A percentile compares a stretch with the other conserved stretches of the same genome.
Evolutionary conservation across 1,284 basidiomycete genomes (phyloP).

Genomic region (Fomitopsis schrenkii): DNA sequence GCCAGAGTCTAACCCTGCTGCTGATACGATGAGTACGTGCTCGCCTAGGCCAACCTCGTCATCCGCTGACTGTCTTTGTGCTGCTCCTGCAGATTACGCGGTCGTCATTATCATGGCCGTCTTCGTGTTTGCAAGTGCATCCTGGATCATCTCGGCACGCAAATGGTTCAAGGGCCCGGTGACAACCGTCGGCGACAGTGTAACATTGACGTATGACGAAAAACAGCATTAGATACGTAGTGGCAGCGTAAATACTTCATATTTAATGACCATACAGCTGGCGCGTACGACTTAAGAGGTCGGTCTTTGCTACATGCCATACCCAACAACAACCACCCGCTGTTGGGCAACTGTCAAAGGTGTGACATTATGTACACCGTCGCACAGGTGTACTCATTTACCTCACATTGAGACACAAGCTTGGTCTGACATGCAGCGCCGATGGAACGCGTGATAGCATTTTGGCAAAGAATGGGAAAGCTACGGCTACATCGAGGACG

Average conservation of each 20-base stretch:
- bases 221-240: constrained; percentile 7
- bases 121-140: constrained; percentile 57
- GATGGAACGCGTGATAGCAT: neutral
- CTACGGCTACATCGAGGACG: neutral
- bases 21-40: constrained; percentile 52
- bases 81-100: constrained; percentile 47
- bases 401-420: too few species aligned
- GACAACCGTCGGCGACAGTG: constrained; percentile 41
- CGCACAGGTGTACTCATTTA: too few species aligned
- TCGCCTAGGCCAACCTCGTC: neutral
- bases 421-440: too few species aligned
- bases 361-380: too few species aligned
- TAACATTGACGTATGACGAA: constrained; percentile 11
- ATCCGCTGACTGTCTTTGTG: neutral
- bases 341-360: too few species aligned
- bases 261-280: too few species aligned
- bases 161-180: constrained; percentile 72
- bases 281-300: too few species aligned
- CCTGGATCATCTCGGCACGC: constrained; percentile 63
- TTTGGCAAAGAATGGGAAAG: neutral
- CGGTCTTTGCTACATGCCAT: too few species aligned
- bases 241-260: too few species aligned
- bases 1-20: constrained; percentile 34
- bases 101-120: constrained; percentile 63
- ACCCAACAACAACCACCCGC: too few species aligned